Evolutionary conservation across 352 stramenopile species (phyloP), one percentile per base, ranked within the genome.

Genomic region (Bremia lactucae): DNA sequence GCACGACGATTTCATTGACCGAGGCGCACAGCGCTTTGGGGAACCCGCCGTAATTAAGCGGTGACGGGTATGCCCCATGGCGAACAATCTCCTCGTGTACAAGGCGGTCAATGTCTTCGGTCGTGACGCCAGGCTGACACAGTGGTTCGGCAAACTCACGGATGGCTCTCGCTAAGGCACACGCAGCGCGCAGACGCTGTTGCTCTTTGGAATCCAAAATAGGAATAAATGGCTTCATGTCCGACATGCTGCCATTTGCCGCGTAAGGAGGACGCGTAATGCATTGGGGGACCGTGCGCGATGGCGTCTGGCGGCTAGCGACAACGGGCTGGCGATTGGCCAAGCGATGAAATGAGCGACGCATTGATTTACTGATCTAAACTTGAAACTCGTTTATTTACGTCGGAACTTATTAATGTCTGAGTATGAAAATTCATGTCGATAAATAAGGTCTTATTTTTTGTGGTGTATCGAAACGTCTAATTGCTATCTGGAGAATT

Each of bases 1-100:
- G 95, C 46, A 96, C 97, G 7, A 97, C 81, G 31, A 98, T 80
- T 58, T 98, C 95, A 67, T 99, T 99, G 36, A 98, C 81, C 11
- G 72, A 95, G 33, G 85, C 84, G 66, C 94, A 98, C 19, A 98
- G 64, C 28, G 88, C 94, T 71, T 98, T 97, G 47, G 90, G 84
- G 59, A 97, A 97, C 38, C 83, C 78, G 31, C 72, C 70, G 55
- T 98, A 97, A 52, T 94, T 91, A n/a, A 97, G 70, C 44, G 91
- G 91, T 26, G 83, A 94, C 33, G 78, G 69, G 50, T 97, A 97
- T 26, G 84, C 94, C 13, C 72, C 72, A 23, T 64, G 58, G 4
- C 65, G 68, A 29, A 97, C 52, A 36, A 97, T 94, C 26, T 91
- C 82, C 7, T 94, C 71, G 56, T 98, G 93, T 28, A 97, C 81